A percentile compares a stretch with the other conserved stretches of the same genome.
These are phyloP conservation scores for Pseudotulostoma volvatum DNA, from an alignment of 495 filamentous ascomycete genomes.

Conservation along the genomic window DNA sequence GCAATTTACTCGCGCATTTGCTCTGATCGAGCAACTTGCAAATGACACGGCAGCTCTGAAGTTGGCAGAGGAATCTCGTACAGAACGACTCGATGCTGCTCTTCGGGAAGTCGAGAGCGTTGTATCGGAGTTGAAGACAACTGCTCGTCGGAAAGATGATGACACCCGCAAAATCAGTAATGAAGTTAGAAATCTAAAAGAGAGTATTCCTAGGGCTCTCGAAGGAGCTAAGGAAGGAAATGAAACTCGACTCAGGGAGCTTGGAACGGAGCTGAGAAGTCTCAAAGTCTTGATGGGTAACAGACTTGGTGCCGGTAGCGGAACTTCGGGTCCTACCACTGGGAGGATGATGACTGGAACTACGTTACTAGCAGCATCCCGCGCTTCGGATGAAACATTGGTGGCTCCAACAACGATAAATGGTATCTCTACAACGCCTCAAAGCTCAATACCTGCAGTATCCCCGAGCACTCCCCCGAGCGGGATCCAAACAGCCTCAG, in stretches of 20 bases:
- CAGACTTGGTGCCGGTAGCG: slow-evolving; percentile 42
- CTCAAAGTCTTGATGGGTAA: slow-evolving; percentile 77
- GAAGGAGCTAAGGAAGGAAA: slow-evolving; percentile 70
- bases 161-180: slow-evolving; percentile 73
- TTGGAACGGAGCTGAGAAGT: slow-evolving; percentile 79
- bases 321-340: slow-evolving; percentile 15
- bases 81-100: slow-evolving; percentile 67
- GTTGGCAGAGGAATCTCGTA: slow-evolving; percentile 65
- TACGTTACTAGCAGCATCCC: slow-evolving; percentile 14
- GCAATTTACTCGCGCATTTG: slow-evolving; percentile 79
- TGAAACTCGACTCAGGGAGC: slow-evolving; percentile 65
- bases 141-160: slow-evolving; percentile 62
- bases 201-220: slow-evolving; percentile 73
- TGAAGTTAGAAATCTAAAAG: slow-evolving; percentile 66
- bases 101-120: slow-evolving; percentile 72
- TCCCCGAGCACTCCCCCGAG: slow-evolving; percentile 18
- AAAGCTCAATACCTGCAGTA: slow-evolving; percentile 22
- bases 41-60: slow-evolving; percentile 83
- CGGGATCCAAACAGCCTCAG: slow-evolving; percentile 18
- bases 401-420: slow-evolving; percentile 17
- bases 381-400: slow-evolving; percentile 13
- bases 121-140: slow-evolving; percentile 61
- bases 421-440: slow-evolving; percentile 16
- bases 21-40: slow-evolving; percentile 75
- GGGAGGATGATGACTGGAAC: slow-evolving; percentile 17